Evolutionary conservation across 257 asterid species (phyloP).

Genomic region (Capsicum rhomboideum): DNA sequence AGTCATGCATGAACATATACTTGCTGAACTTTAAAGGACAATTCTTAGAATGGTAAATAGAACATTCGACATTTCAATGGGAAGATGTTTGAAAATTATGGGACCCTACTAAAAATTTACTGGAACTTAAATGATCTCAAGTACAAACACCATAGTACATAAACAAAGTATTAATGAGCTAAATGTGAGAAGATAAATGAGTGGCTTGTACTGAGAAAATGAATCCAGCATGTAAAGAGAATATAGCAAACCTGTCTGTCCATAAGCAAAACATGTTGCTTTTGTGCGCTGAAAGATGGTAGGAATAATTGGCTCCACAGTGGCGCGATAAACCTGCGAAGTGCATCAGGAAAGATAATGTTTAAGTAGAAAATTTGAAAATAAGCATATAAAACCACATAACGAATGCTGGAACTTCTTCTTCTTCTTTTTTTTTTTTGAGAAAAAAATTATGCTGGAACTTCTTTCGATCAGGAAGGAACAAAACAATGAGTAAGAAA

Average conservation of each 20-base stretch:
- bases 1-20: not conserved
- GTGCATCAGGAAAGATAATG: constrained; percentile 6
- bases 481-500: not conserved
- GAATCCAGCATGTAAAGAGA: not conserved
- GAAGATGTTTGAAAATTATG: not conserved
- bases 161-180: not conserved
- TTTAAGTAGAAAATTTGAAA: not conserved
- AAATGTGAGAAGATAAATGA: not conserved
- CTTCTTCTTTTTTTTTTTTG: no score
- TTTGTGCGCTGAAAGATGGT: constrained; percentile 94
- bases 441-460: not conserved
- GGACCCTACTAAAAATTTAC: not conserved
- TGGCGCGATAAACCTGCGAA: constrained; percentile 75
- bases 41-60: not conserved
- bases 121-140: not conserved
- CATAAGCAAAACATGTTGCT: constrained; percentile 99
- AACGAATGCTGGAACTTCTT: not conserved
- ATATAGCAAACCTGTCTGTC: constrained; percentile 78
- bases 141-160: not conserved
- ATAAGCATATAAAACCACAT: not conserved
- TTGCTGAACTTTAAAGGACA: not conserved
- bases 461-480: not conserved
- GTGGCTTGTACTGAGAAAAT: not conserved
- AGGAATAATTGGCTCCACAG: constrained; percentile 98
- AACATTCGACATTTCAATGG: not conserved